Conservation (phyloP, 2,329 filamentous ascomycete species). For the Stenocarpella maydis region DNA sequence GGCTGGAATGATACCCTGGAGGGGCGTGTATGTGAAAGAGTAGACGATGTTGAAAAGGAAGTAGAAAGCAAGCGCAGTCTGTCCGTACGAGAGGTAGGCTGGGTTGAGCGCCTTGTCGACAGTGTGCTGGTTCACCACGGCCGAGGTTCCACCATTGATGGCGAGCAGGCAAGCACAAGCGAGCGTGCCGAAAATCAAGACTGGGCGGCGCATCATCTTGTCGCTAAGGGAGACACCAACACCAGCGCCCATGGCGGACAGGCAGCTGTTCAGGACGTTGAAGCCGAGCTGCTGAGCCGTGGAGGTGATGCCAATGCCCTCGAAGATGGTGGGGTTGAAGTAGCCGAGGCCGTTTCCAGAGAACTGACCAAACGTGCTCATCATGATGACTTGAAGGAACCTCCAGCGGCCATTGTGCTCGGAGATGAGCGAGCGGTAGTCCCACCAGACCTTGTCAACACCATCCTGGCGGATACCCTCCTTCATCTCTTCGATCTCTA, state of each 20-base stretch:
- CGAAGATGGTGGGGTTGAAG: constrained; percentile 59
- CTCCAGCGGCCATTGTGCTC: constrained; percentile 57
- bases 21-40: constrained; percentile 59
- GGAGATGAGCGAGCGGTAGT: constrained; percentile 55
- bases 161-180: constrained; percentile 52
- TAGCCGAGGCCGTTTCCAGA: constrained; percentile 60
- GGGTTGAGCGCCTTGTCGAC: constrained; percentile 44
- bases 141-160: constrained; percentile 55
- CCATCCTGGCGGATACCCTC: constrained; percentile 54
- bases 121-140: constrained; percentile 43
- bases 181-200: constrained; percentile 54
- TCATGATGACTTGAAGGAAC: constrained; percentile 58
- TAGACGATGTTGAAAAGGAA: constrained; percentile 59
- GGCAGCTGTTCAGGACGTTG: constrained; percentile 56
- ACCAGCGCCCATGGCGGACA: constrained; percentile 55
- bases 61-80: constrained; percentile 55
- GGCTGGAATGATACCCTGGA: constrained; percentile 56
- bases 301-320: constrained; percentile 48
- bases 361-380: constrained; percentile 60
- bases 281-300: constrained; percentile 50
- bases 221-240: constrained; percentile 54
- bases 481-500: constrained; percentile 53
- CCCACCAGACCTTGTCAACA: constrained; percentile 57
- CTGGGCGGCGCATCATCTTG: constrained; percentile 55
- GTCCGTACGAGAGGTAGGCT: constrained; percentile 45